Evolutionary conservation across 345 rosid species (phyloP).

Genomic region (Draba incana): DNA sequence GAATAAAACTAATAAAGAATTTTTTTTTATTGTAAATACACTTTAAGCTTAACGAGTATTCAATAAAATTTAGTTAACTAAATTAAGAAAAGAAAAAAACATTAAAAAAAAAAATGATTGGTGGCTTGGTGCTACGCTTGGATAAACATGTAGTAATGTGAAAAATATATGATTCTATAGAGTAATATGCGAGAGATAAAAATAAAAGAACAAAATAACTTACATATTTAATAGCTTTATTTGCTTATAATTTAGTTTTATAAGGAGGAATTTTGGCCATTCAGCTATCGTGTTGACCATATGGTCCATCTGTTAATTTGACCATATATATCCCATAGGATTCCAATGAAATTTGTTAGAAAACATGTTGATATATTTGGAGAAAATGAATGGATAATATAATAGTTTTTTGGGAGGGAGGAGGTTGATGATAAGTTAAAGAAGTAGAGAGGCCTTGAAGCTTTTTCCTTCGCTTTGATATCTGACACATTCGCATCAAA

Average conservation of each 20-base stretch:
- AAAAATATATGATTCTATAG: no score
- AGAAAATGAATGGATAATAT: background rate
- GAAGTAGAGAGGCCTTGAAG: slow-evolving; percentile 8
- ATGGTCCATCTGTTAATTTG: slow-evolving; percentile 1
- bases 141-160: no score
- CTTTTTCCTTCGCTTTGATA: slow-evolving; percentile 11
- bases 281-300: slow-evolving; percentile 18
- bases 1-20: no score
- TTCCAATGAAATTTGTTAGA: background rate
- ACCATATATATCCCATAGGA: slow-evolving; percentile 21
- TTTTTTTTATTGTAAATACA: no score
- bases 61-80: no score
- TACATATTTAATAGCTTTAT: no score
- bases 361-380: background rate
- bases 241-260: background rate
- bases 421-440: background rate
- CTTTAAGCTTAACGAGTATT: no score
- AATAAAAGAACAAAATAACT: no score
- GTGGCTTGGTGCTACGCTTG: no score
- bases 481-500: slow-evolving; percentile 45
- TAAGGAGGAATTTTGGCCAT: background rate
- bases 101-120: no score
- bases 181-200: no score
- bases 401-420: background rate
- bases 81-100: no score